A percentile compares a stretch with the other conserved stretches of the same genome.
Evolutionary conservation across 768 basidiomycete genomes (phyloP).

Genomic region (Lactarius tabidus): DNA sequence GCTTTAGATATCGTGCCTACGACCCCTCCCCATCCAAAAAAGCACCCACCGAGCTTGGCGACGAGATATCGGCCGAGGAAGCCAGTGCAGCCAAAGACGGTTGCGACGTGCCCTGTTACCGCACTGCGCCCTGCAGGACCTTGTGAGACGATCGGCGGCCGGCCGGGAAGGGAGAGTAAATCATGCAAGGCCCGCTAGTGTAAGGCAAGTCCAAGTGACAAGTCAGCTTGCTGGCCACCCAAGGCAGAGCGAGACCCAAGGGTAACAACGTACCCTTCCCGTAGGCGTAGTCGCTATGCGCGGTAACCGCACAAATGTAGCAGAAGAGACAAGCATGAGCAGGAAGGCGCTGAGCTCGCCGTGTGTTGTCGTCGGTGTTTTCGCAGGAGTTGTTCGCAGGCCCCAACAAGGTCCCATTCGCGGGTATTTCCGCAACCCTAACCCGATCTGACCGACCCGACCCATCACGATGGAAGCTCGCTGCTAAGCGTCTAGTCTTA

Average conservation of each 20-base stretch:
- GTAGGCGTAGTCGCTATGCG: constrained; percentile 5
- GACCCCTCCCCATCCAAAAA: not conserved
- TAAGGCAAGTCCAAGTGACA: not conserved
- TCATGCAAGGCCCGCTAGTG: constrained; percentile 72
- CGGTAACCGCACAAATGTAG: constrained; percentile 20
- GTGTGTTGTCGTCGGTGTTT: not conserved
- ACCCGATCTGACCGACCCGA: constrained; percentile 27
- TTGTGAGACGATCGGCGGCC: constrained; percentile 65
- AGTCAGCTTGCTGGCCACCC: not conserved
- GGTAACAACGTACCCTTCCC: constrained; percentile 10
- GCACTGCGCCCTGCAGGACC: constrained; percentile 85
- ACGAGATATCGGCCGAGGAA: constrained; percentile 95
- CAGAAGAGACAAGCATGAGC: constrained; percentile 41
- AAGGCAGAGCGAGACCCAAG: not conserved
- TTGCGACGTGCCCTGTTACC: constrained; percentile 86
- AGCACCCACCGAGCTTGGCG: constrained; percentile 76
- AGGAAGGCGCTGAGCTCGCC: not conserved
- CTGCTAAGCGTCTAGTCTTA: not conserved
- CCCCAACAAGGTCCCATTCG: not conserved
- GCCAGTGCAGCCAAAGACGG: constrained; percentile 95
- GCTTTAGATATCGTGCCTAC: not conserved
- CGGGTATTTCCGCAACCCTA: constrained; percentile 24
- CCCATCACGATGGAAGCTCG: constrained; percentile 14
- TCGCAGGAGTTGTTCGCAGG: not conserved
- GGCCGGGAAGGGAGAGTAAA: constrained; percentile 52